phyloP scores from a whole-genome alignment of 2,329 filamentous ascomycete genomes.

The Fusarium sp. region DNA sequence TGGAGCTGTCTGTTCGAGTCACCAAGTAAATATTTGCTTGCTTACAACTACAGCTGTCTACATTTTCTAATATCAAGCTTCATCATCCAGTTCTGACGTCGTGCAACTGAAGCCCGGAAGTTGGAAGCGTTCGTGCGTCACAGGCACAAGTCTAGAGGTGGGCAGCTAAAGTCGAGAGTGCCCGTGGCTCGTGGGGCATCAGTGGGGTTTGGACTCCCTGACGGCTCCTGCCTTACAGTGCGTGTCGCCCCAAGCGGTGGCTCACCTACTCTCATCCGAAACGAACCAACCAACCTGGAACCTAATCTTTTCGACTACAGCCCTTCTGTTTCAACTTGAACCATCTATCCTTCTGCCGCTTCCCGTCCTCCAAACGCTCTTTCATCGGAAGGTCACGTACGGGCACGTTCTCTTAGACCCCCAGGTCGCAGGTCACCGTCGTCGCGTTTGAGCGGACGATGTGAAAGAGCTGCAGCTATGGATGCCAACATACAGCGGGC shows the following conservation, averaged over 20 bases:
- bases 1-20: background rate
- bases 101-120: conserved; percentile 3
- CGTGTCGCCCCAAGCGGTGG: conserved; percentile 1
- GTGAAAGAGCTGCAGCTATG: conserved; percentile 65
- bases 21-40: background rate
- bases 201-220: conserved; percentile 27
- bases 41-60: background rate
- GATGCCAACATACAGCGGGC: conserved; percentile 89
- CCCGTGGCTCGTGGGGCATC: conserved; percentile 30
- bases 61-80: background rate
- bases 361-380: background rate
- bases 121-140: conserved; percentile 27
- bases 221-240: conserved; percentile 34
- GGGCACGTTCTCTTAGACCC: background rate
- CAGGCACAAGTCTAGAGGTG: conserved; percentile 20
- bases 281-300: conserved; percentile 33
- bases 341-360: background rate
- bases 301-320: conserved; percentile 31
- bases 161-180: background rate
- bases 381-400: background rate
- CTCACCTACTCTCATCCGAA: conserved; percentile 31
- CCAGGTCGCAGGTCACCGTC: background rate
- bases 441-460: conserved; percentile 34
- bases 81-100: background rate
- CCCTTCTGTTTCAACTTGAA: background rate